phyloP scores from a whole-genome alignment of 768 basidiomycete species.

The Podaxis rugospora region DNA sequence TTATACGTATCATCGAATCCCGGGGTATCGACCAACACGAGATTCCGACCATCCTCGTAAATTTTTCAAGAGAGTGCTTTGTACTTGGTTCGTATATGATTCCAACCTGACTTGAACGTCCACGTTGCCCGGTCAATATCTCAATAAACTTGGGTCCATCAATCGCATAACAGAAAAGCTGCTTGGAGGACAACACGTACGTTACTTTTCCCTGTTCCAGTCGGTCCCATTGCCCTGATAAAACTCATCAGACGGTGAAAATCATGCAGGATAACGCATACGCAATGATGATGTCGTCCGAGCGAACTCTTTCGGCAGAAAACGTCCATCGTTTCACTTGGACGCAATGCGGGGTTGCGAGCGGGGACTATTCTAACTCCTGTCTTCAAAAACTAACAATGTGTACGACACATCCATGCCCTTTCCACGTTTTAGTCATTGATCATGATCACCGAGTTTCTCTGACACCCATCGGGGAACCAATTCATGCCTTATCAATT shows the following conservation, averaged over 20 bases:
- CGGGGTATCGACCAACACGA: constrained; percentile 16
- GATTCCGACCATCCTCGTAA: background rate
- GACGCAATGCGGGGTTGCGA: background rate
- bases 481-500: too few relatives aligned
- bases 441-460: too few relatives aligned
- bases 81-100: constrained; percentile 11
- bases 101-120: background rate
- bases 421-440: too few relatives aligned
- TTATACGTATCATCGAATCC: constrained; percentile 13
- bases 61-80: background rate
- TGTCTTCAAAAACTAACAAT: background rate
- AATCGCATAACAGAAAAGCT: background rate
- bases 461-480: too few relatives aligned
- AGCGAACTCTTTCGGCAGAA: background rate
- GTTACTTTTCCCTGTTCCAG: constrained; percentile 9
- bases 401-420: background rate
- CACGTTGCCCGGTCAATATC: background rate
- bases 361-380: background rate
- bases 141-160: constrained; percentile 6
- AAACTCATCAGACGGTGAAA: background rate
- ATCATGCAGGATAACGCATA: background rate
- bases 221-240: constrained; percentile 1
- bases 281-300: constrained; percentile 9
- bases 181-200: background rate
- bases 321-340: background rate